Percentiles rank a stretch among this genome's conserved stretches.
phyloP scores from a whole-genome alignment of 129 eudicot genomes.

The Centaurea solstitialis region DNA sequence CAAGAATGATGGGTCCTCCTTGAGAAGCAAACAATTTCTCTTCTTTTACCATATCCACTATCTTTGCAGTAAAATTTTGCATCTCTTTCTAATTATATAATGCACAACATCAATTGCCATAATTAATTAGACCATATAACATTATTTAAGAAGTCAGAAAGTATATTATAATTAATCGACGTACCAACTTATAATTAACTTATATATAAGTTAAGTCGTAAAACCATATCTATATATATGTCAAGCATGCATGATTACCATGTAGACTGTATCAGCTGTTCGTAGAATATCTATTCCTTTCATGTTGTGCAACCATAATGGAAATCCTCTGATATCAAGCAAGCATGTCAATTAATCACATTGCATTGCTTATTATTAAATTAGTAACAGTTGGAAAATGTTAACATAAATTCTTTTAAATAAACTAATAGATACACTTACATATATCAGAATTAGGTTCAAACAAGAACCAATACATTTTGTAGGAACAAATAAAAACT shows the following conservation, averaged over 20 bases:
- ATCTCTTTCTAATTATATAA: constrained; percentile 51
- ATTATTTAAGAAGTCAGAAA: no score
- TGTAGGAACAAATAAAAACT: no score
- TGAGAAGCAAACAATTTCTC: constrained; percentile 68
- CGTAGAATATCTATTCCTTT: constrained; percentile 57
- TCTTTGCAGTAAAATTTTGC: constrained; percentile 59
- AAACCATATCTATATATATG: background rate
- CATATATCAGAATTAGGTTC: no score
- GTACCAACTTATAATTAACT: background rate
- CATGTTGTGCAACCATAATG: constrained; percentile 71
- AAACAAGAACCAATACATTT: no score
- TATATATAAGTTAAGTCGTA: background rate
- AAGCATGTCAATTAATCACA: no score
- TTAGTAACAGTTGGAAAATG: background rate
- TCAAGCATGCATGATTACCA: constrained; percentile 33
- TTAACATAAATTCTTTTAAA: no score
- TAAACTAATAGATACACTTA: no score
- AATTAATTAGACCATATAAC: background rate
- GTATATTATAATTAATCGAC: no score
- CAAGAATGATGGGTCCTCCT: constrained; percentile 70
- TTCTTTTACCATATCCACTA: constrained; percentile 62
- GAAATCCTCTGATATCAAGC: constrained; percentile 53
- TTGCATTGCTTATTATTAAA: background rate
- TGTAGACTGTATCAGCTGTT: constrained; percentile 44
- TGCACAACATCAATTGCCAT: background rate